Conservation (phyloP, 148 eudicot species). For the Suaeda aralocaspica region DNA sequence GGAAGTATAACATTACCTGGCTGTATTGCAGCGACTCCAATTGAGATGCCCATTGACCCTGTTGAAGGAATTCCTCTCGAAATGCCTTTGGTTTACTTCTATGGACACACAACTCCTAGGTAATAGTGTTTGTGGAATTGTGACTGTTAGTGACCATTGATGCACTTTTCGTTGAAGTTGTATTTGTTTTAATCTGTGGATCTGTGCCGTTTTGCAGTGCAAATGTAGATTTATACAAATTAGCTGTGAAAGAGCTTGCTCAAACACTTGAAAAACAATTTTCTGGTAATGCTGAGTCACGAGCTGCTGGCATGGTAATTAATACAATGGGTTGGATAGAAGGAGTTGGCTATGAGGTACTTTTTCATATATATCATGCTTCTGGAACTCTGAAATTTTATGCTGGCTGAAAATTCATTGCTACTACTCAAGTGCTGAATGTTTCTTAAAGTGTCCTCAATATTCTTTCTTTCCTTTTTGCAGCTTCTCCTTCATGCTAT, state of each 20-base stretch:
- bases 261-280: conserved; percentile 76
- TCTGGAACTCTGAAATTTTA: conserved; percentile 3
- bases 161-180: background rate
- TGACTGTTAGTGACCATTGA: background rate
- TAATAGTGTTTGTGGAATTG: conserved; percentile 21
- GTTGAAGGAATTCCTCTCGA: conserved; percentile 97
- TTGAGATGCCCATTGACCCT: conserved; percentile 96
- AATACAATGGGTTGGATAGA: conserved; percentile 99
- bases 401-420: conserved; percentile 3
- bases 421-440: background rate
- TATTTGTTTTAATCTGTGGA: background rate
- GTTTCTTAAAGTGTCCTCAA: background rate
- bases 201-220: conserved; percentile 41
- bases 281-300: conserved; percentile 76
- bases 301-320: conserved; percentile 96
- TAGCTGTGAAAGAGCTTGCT: conserved; percentile 81
- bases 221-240: conserved; percentile 77
- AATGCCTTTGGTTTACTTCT: conserved; percentile 90
- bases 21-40: conserved; percentile 88
- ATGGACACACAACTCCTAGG: conserved; percentile 83
- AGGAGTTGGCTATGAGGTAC: conserved; percentile 85
- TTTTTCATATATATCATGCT: background rate
- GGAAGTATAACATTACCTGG: conserved; percentile 92
- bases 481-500: conserved; percentile 96
- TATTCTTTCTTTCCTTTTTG: conserved; percentile 16